Evolutionary conservation across 805 yeast species (phyloP).

Genomic region (Blastobotrys terrestris): DNA sequence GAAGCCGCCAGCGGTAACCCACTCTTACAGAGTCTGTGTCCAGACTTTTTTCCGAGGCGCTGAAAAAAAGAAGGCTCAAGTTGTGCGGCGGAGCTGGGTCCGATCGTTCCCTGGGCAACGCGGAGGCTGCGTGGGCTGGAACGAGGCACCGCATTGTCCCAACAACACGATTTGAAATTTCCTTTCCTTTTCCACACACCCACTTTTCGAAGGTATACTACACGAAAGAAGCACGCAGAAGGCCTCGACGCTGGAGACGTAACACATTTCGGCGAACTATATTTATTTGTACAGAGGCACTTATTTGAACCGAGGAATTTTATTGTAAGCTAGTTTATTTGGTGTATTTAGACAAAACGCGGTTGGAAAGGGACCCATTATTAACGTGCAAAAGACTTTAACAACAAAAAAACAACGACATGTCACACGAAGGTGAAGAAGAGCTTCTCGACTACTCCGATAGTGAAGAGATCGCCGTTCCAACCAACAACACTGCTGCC

Average conservation of each 20-base stretch:
- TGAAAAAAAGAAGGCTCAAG: no score
- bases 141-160: no score
- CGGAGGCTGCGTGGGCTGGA: neutral
- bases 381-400: neutral
- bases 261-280: neutral
- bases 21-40: no score
- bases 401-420: conserved; percentile 23
- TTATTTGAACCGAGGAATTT: neutral
- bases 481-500: conserved; percentile 39
- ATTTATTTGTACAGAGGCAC: neutral
- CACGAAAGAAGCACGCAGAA: neutral
- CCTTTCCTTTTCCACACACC: neutral
- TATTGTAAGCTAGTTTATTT: neutral
- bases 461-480: conserved; percentile 83
- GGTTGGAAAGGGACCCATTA: neutral
- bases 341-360: neutral
- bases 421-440: conserved; percentile 98
- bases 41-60: no score
- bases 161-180: neutral
- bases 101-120: neutral
- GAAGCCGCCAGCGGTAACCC: no score
- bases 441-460: conserved; percentile 98
- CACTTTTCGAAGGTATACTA: neutral
- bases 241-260: neutral
- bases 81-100: no score